These are phyloP conservation scores for Agarophyton chilense DNA, from an alignment of 23 red algal species.

Conservation along the genomic window DNA sequence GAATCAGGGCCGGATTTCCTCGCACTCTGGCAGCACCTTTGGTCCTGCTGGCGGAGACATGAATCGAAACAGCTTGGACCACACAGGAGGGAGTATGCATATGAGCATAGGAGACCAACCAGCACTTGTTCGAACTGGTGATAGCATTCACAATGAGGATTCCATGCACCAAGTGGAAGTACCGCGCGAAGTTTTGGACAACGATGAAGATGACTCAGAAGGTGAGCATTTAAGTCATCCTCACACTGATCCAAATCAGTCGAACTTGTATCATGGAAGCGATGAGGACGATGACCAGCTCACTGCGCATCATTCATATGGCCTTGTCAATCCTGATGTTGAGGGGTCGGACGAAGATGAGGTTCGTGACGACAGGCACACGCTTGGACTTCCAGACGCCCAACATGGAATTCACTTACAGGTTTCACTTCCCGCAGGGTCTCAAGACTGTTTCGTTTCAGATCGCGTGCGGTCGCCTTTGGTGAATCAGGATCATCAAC, in stretches of 20 bases:
- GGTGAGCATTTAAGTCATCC: background rate
- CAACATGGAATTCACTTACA: conserved; percentile 12
- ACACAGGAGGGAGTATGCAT: background rate
- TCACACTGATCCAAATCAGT: background rate
- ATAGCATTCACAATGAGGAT: conserved; percentile 17
- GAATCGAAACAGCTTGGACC: background rate
- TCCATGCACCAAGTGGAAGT: conserved; percentile 26
- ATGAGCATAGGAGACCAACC: background rate
- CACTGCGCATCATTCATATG: background rate
- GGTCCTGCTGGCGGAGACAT: background rate
- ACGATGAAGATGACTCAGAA: conserved; percentile 4
- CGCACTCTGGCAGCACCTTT: background rate
- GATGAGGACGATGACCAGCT: conserved; percentile 19
- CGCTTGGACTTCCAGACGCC: background rate
- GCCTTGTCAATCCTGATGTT: conserved; percentile 1
- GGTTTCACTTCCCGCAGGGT: background rate
- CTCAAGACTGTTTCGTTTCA: background rate
- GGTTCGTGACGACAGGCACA: background rate
- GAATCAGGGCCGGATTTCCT: background rate
- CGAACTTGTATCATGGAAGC: conserved; percentile 15
- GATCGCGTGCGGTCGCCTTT: background rate
- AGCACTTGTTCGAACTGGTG: conserved; percentile 11
- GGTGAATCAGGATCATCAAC: background rate
- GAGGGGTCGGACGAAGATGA: background rate
- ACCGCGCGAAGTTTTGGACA: conserved; percentile 4